A percentile compares a stretch with the other conserved stretches of the same genome.
These are phyloP conservation scores for Penicillium sclerotigenum DNA, from an alignment of 2,329 filamentous ascomycete species.

Conservation along the genomic window DNA sequence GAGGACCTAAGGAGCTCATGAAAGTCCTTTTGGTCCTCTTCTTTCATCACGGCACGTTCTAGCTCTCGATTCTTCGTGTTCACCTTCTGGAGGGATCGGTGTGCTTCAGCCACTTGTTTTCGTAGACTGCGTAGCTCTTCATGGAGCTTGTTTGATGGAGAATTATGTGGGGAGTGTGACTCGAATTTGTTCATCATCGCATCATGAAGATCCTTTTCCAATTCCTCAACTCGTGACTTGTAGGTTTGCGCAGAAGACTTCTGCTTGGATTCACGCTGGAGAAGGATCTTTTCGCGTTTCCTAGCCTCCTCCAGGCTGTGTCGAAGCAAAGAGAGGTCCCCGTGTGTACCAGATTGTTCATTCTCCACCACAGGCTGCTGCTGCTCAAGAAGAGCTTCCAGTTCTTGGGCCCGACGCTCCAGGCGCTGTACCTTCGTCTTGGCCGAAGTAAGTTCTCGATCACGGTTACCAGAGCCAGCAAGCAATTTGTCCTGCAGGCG, in stretches of 20 bases:
- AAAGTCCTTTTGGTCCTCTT: constrained; percentile 44
- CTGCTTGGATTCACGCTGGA: constrained; percentile 63
- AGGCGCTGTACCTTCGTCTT: constrained; percentile 64
- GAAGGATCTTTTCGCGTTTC: constrained; percentile 62
- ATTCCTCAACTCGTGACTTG: constrained; percentile 62
- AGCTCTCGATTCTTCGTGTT: constrained; percentile 50
- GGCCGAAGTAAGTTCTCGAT: constrained; percentile 50
- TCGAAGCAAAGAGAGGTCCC: constrained; percentile 59
- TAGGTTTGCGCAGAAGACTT: constrained; percentile 62
- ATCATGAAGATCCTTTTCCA: constrained; percentile 67
- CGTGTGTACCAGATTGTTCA: constrained; percentile 32
- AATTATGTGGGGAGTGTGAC: constrained; percentile 53
- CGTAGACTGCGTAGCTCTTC: constrained; percentile 59
- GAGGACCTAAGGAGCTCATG: constrained; percentile 49
- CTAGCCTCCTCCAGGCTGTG: constrained; percentile 62
- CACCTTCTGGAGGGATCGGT: constrained; percentile 58
- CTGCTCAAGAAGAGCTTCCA: constrained; percentile 54
- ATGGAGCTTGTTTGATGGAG: constrained; percentile 42
- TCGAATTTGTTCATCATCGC: constrained; percentile 52
- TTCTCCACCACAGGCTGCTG: constrained; percentile 49
- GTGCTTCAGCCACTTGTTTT: constrained; percentile 58
- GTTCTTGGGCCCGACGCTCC: constrained; percentile 54
- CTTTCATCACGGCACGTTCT: constrained; percentile 49
- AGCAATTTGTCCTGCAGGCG: constrained; percentile 53
- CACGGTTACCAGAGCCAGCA: constrained; percentile 38